phyloP scores from a whole-genome alignment of 192 early-diverging fungal genomes.

The Gonapodya sp. region DNA sequence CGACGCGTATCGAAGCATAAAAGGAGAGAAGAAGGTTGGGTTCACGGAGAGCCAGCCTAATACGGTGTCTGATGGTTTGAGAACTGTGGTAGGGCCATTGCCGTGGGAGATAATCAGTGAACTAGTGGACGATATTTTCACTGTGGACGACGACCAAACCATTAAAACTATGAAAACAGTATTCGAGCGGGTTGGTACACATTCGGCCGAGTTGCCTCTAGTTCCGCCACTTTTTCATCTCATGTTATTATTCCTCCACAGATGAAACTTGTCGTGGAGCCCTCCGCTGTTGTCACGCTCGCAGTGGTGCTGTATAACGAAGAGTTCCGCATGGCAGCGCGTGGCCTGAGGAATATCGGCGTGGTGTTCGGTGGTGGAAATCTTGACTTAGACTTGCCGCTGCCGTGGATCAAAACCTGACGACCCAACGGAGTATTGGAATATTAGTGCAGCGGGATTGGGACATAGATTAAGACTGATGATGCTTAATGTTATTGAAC shows the following conservation, averaged over 20 bases:
- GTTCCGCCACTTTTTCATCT: not conserved
- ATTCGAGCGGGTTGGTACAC: constrained; percentile 21
- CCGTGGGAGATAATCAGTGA: constrained; percentile 38
- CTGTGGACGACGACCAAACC: constrained; percentile 41
- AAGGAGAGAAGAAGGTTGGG: constrained; percentile 3
- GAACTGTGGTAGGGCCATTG: constrained; percentile 30
- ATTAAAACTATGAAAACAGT: constrained; percentile 35
- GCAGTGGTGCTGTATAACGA: constrained; percentile 38
- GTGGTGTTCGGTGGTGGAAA: constrained; percentile 43
- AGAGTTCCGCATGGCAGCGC: constrained; percentile 19
- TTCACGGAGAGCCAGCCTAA: constrained; percentile 18
- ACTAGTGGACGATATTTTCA: constrained; percentile 37
- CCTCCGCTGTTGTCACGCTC: constrained; percentile 35
- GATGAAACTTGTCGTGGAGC: constrained; percentile 44
- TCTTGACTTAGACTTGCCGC: constrained; percentile 28
- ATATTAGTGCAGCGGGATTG: too few species aligned
- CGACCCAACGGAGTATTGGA: too few species aligned
- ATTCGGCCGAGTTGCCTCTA: not conserved
- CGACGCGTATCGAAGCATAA: constrained; percentile 19
- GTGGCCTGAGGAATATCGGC: constrained; percentile 30
- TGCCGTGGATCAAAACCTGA: constrained; percentile 4
- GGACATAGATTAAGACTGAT: too few species aligned
- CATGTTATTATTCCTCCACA: not conserved
- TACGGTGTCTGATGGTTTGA: constrained; percentile 41
- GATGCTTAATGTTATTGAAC: too few species aligned